Percentiles rank a stretch among this genome's conserved stretches.
phyloP scores from a whole-genome alignment of 2,329 filamentous ascomycete species.

The Xylariaceae sp. region DNA sequence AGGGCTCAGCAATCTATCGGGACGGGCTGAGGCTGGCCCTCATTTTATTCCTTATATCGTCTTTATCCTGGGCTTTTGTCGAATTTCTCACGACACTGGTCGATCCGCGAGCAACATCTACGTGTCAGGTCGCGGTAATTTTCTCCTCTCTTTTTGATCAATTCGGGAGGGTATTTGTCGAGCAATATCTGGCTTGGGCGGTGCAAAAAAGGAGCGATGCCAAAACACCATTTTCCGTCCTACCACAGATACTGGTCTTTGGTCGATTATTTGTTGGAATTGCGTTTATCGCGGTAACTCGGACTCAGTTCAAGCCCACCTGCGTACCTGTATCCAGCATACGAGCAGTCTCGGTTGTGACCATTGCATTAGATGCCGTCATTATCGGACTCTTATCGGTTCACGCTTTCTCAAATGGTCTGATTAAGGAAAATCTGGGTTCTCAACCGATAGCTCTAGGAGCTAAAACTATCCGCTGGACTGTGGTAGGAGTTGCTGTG shows the following conservation, averaged over 20 bases:
- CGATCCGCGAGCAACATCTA: slow-evolving; percentile 48
- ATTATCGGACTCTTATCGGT: slow-evolving; percentile 52
- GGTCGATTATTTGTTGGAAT: slow-evolving; percentile 59
- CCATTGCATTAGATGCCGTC: slow-evolving; percentile 53
- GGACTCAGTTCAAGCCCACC: slow-evolving; percentile 57
- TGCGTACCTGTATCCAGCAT: slow-evolving; percentile 58
- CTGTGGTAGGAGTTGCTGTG: slow-evolving; percentile 53
- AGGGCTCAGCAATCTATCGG: slow-evolving; percentile 57
- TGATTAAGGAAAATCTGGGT: slow-evolving; percentile 38
- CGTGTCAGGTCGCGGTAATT: slow-evolving; percentile 60
- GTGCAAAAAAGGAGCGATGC: slow-evolving; percentile 50
- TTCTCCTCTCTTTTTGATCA: slow-evolving; percentile 65
- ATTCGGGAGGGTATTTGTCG: slow-evolving; percentile 58
- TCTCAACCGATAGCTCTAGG: slow-evolving; percentile 37
- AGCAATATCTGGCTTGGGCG: slow-evolving; percentile 62
- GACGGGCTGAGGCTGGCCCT: slow-evolving; percentile 71
- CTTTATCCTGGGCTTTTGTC: slow-evolving; percentile 60
- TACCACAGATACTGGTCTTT: slow-evolving; percentile 56
- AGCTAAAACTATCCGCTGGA: slow-evolving; percentile 51
- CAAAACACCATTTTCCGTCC: slow-evolving; percentile 46
- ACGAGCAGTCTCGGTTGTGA: slow-evolving; percentile 52
- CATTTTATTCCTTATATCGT: slow-evolving; percentile 58
- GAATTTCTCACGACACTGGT: slow-evolving; percentile 59
- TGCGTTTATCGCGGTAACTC: slow-evolving; percentile 61
- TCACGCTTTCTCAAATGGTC: slow-evolving; percentile 49